Evolutionary conservation across 176 grass and related monocot genomes (phyloP).

Genomic region (Hordeum vulgare): DNA sequence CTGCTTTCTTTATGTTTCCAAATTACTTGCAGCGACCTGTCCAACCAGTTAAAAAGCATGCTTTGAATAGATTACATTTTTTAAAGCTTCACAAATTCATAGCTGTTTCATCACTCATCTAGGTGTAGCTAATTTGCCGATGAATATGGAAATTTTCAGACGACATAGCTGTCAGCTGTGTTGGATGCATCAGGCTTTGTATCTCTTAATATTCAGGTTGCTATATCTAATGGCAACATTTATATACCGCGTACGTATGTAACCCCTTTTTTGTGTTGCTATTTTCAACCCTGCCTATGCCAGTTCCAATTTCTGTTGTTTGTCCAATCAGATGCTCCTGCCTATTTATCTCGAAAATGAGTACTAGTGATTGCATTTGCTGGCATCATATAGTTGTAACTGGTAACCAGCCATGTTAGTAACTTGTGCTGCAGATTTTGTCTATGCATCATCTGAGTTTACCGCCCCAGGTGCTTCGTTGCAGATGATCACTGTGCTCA

Average conservation of each 20-base stretch:
- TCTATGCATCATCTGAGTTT: not conserved
- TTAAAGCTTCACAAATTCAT: not conserved
- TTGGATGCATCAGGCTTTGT: no score
- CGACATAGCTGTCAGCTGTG: not conserved
- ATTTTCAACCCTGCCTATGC: not conserved
- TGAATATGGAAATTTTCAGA: not conserved
- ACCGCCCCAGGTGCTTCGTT: not conserved
- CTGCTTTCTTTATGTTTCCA: not conserved
- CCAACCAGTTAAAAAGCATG: not conserved
- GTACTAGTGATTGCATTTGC: not conserved
- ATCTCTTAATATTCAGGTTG: not conserved
- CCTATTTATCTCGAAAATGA: not conserved
- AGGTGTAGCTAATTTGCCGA: not conserved
- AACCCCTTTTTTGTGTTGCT: not conserved
- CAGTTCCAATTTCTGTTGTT: constrained; percentile 14
- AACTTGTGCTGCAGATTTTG: constrained; percentile 1
- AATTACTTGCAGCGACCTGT: constrained; percentile 18
- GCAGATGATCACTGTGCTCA: not conserved
- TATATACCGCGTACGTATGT: not conserved
- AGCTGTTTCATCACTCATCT: not conserved
- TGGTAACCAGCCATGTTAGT: not conserved
- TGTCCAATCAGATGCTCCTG: constrained; percentile 11
- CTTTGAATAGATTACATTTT: not conserved
- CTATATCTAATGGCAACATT: not conserved
- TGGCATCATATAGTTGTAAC: not conserved